Conservation (phyloP, 2,329 filamentous ascomycete species). For the Emmonsiellopsis sp. region DNA sequence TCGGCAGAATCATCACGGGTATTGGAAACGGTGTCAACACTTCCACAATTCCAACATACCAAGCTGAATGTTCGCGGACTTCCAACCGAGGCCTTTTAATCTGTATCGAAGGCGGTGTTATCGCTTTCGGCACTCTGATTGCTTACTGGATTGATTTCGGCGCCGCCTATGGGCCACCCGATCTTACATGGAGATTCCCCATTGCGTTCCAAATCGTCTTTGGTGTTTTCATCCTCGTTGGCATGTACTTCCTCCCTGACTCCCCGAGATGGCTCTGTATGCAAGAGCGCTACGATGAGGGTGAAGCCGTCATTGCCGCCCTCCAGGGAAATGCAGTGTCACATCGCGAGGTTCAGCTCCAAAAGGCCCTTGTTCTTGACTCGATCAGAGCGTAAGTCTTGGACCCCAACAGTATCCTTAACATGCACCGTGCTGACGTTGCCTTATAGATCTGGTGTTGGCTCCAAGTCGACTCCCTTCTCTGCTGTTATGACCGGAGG, state of each 20-base stretch:
- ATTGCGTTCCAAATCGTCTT: constrained; percentile 41
- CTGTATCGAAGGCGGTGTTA: constrained; percentile 42
- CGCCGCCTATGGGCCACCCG: constrained; percentile 13
- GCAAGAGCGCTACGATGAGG: constrained; percentile 32
- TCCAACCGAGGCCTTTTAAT: constrained; percentile 48
- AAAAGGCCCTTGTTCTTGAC: constrained; percentile 53
- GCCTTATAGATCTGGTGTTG: constrained; percentile 42
- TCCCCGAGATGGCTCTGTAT: constrained; percentile 22
- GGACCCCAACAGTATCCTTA: constrained; percentile 26
- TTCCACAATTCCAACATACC: constrained; percentile 38
- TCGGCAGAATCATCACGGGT: constrained; percentile 39
- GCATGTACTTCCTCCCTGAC: constrained; percentile 28
- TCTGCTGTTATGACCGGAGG: constrained; percentile 36
- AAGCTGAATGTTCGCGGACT: constrained; percentile 39
- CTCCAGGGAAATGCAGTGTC: constrained; percentile 36
- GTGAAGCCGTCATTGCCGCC: constrained; percentile 35
- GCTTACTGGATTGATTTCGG: constrained; percentile 39
- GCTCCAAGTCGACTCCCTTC: constrained; percentile 41
- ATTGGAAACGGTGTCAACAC: constrained; percentile 44
- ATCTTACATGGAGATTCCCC: constrained; percentile 36
- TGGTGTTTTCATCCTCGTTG: constrained; percentile 29
- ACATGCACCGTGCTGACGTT: not conserved
- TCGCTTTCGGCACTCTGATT: constrained; percentile 37
- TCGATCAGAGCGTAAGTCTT: constrained; percentile 45
- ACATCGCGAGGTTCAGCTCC: constrained; percentile 43